These are phyloP conservation scores for Pelargonium nanum DNA, from an alignment of 345 rosid genomes.

Conservation along the genomic window DNA sequence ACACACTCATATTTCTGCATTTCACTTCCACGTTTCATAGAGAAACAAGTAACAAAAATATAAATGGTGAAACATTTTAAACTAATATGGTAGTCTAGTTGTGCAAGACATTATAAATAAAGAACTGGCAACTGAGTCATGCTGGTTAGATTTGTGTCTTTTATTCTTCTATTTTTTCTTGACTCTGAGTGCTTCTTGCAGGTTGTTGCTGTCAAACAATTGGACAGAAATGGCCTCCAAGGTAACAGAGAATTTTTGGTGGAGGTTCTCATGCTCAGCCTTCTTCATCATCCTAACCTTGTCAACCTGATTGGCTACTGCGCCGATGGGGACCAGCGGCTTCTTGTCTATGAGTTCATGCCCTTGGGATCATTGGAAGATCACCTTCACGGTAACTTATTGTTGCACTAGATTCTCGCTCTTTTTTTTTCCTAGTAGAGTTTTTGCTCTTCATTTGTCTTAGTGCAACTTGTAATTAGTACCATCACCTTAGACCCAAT, in stretches of 20 bases:
- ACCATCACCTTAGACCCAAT: too few relatives aligned
- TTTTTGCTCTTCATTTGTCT: background rate
- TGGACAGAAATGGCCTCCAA: slow-evolving; percentile 95
- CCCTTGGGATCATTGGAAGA: slow-evolving; percentile 93
- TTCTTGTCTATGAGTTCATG: slow-evolving; percentile 97
- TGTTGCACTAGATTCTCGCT: background rate
- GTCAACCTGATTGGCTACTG: slow-evolving; percentile 96
- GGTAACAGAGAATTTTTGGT: slow-evolving; percentile 97
- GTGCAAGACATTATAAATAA: background rate
- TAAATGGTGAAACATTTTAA: too few relatives aligned
- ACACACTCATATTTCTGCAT: too few relatives aligned
- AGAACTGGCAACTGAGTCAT: background rate
- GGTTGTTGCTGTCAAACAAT: slow-evolving; percentile 94
- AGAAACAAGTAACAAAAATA: too few relatives aligned
- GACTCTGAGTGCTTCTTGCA: slow-evolving; percentile 14
- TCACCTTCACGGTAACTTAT: slow-evolving; percentile 85
- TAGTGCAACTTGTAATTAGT: background rate
- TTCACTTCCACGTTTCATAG: too few relatives aligned
- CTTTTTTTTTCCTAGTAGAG: background rate
- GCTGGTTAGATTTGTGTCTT: background rate
- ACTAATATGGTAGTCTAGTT: too few relatives aligned
- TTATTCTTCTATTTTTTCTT: background rate
- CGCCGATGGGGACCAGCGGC: slow-evolving; percentile 99
- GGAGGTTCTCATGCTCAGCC: slow-evolving; percentile 99
- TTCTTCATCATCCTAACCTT: slow-evolving; percentile 90